phyloP scores from a whole-genome alignment of 129 eudicot species.

The Artemisia tridentata region DNA sequence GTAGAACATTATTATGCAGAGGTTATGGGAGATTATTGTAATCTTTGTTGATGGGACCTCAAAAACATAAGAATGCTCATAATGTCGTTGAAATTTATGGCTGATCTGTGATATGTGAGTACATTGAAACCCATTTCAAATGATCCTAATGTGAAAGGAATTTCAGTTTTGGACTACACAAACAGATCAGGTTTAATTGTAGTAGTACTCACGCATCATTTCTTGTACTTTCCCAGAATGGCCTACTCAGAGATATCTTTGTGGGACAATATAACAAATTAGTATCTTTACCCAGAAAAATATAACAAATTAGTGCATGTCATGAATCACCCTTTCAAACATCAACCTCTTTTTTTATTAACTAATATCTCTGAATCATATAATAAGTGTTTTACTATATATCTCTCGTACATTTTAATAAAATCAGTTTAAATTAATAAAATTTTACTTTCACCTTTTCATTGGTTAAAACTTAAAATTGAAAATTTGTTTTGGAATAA shows the following conservation, averaged over 20 bases:
- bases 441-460: too few species aligned
- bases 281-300: background rate
- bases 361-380: background rate
- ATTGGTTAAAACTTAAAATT: too few species aligned
- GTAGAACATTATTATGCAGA: slow-evolving; percentile 21
- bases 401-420: too few species aligned
- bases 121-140: slow-evolving; percentile 15
- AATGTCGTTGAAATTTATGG: slow-evolving; percentile 22
- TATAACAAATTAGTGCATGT: slow-evolving; percentile 19
- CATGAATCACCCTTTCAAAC: background rate
- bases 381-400: too few species aligned
- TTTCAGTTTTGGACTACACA: slow-evolving; percentile 12
- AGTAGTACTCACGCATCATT: background rate
- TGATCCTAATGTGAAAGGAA: slow-evolving; percentile 21
- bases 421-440: too few species aligned
- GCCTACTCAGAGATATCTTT: slow-evolving; percentile 12
- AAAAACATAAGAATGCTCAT: slow-evolving; percentile 5
- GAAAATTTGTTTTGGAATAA: too few species aligned
- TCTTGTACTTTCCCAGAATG: slow-evolving; percentile 15
- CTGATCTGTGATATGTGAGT: slow-evolving; percentile 15
- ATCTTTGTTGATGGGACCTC: slow-evolving; percentile 17
- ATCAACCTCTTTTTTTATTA: background rate
- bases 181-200: background rate
- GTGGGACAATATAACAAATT: slow-evolving; percentile 27
- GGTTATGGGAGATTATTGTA: slow-evolving; percentile 23